Evolutionary conservation across 2,329 filamentous ascomycete genomes (phyloP), one percentile per base, ranked within the genome.

Genomic region (Orbilia javanica): DNA sequence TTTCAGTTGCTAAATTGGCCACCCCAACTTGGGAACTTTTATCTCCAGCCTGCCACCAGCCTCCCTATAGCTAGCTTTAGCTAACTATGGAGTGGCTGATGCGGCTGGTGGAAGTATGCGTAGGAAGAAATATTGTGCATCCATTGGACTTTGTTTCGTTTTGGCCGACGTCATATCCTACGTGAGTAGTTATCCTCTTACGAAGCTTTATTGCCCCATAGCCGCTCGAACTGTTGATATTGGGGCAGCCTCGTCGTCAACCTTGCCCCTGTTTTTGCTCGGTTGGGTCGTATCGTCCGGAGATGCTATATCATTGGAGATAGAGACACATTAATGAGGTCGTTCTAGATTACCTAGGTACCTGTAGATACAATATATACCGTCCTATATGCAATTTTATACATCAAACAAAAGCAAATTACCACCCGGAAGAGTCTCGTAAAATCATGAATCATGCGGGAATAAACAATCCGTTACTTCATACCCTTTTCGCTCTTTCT

Each of bases 341-440:
- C 52, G 31, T 57, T 44, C 20, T 64, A 64, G 25, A 64, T n/a
- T 64, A 64, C 60, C 48, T 48, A 27, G 36, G 11, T 8, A 10
- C 44, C 10, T 25, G 29, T 13, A 29, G 15, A 27, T 44, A 10
- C 6, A 44, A 10, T 53, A 48, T 48, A 64, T 64, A n/a, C 36
- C 60, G 42, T 22, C 60, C 22, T 22, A 20, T 42, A 64, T 64
- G 25, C 60, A 64, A 64, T 46, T 64, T 64, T 64, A 64, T 64
- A 48, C 60, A 48, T 8, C 36, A 18, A 4, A 34, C 4, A 34
- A 42, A 46, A 48, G 13, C 39, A 64, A 34, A 64, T 64, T 31
- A 25, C 39, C 39, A 36, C 60, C 60, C 7, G 3, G n/a, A 60
- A 42, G 34, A 60, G 42, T 4, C 18, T 57, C 52, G 13, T 57